Evolutionary conservation across 169 alveolate genomes (phyloP).

Genomic region (Plasmodium knowlesi): DNA sequence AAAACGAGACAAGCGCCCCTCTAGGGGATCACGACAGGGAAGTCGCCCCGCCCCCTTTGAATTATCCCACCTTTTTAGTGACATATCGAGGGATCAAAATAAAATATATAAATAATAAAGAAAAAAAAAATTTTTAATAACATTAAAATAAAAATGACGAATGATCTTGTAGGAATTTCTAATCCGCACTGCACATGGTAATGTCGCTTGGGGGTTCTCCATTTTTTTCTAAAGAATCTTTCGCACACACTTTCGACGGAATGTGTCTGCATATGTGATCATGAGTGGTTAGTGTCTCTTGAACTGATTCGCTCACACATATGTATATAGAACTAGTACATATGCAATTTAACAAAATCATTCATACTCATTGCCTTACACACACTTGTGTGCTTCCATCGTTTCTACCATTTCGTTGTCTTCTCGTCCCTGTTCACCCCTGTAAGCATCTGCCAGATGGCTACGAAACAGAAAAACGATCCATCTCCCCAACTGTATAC

Average conservation of each 20-base stretch:
- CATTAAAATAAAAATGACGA: neutral
- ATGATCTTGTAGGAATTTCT: neutral
- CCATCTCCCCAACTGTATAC: neutral
- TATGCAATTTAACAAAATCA: neutral
- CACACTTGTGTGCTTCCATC: neutral
- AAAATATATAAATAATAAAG: neutral
- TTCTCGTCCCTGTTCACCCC: neutral
- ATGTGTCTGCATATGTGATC: neutral
- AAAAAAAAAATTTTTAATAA: neutral
- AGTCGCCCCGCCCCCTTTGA: neutral
- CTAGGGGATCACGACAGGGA: neutral
- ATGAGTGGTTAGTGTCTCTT: neutral
- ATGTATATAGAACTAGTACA: neutral
- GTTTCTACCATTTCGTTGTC: neutral
- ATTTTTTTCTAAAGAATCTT: neutral
- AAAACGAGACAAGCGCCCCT: neutral
- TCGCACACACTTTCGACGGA: neutral
- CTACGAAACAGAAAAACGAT: neutral
- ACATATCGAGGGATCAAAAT: neutral
- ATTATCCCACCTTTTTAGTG: neutral
- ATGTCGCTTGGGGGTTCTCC: neutral
- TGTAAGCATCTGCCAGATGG: neutral
- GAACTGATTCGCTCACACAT: neutral
- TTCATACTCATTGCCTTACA: neutral
- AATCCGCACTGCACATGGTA: neutral